Evolutionary conservation across 2,329 filamentous ascomycete genomes (phyloP).

Genomic region (Neobulgaria alba): DNA sequence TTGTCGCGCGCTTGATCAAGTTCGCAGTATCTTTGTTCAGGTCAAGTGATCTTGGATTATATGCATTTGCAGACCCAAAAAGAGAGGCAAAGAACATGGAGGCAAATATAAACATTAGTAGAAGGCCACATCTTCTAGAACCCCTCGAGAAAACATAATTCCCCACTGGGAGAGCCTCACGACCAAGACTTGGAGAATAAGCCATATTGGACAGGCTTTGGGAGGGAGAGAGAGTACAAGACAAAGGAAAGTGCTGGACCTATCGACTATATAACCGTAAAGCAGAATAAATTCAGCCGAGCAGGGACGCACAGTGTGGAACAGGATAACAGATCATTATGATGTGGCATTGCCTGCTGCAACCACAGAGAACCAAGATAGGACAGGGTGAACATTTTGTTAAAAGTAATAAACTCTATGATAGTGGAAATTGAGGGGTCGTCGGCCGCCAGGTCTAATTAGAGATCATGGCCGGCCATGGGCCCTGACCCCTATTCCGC

Average conservation of each 20-base stretch:
- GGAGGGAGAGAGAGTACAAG: neutral
- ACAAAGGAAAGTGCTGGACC: neutral
- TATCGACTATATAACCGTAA: neutral
- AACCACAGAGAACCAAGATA: neutral
- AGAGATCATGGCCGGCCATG: neutral
- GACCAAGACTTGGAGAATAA: neutral
- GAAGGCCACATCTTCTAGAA: neutral
- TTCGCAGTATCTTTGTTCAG: neutral
- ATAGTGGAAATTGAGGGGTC: neutral
- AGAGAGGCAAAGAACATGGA: constrained; percentile 7
- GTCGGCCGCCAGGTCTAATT: neutral
- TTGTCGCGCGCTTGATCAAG: neutral
- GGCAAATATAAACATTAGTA: constrained; percentile 28
- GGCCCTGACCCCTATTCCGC: neutral
- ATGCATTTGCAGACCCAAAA: neutral
- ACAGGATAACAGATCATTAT: neutral
- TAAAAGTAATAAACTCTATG: too few species aligned
- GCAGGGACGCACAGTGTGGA: neutral
- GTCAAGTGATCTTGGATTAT: neutral
- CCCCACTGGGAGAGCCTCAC: neutral
- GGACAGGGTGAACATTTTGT: neutral
- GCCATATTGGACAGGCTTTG: neutral
- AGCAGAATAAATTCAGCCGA: neutral
- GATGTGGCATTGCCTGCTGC: neutral
- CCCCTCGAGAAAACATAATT: neutral